These are phyloP conservation scores for Neurospora hispaniola DNA, from an alignment of 495 filamentous ascomycete species.

Conservation along the genomic window DNA sequence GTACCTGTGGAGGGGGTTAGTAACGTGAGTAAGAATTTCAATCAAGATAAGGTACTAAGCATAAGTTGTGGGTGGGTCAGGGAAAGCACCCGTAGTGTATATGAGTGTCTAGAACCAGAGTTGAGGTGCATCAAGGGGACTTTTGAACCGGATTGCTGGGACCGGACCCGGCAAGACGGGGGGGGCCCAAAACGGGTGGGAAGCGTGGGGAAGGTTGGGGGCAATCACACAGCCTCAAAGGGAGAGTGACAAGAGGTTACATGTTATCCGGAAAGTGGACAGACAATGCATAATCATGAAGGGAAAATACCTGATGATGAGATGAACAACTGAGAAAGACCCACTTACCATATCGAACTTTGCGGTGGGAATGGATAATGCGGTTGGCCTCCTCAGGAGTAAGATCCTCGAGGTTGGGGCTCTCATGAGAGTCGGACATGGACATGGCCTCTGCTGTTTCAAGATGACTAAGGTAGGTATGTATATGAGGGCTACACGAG, in stretches of 20 bases:
- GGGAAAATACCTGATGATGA: neutral
- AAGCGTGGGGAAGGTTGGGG: neutral
- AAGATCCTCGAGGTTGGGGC: conserved; percentile 35
- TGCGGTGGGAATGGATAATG: conserved; percentile 49
- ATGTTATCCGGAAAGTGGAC: neutral
- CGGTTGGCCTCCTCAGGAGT: conserved; percentile 46
- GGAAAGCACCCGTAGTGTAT: neutral
- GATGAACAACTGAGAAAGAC: neutral
- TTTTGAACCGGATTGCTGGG: neutral
- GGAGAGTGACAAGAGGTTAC: neutral
- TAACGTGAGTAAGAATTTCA: conserved; percentile 5
- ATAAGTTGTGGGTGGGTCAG: neutral
- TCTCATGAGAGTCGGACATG: conserved; percentile 29
- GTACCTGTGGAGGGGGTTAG: conserved; percentile 29
- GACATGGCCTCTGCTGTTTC: neutral
- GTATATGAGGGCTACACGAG: neutral
- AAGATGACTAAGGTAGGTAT: neutral
- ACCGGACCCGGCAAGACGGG: neutral
- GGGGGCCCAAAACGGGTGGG: neutral
- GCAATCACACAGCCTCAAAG: neutral
- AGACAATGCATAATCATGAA: neutral
- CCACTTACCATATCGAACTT: conserved; percentile 47
- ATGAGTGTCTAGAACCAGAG: neutral
- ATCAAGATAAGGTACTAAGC: neutral
- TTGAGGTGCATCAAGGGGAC: neutral